These are phyloP conservation scores for Yamadazyma kitorensis DNA, from an alignment of 805 yeast genomes.

Conservation along the genomic window DNA sequence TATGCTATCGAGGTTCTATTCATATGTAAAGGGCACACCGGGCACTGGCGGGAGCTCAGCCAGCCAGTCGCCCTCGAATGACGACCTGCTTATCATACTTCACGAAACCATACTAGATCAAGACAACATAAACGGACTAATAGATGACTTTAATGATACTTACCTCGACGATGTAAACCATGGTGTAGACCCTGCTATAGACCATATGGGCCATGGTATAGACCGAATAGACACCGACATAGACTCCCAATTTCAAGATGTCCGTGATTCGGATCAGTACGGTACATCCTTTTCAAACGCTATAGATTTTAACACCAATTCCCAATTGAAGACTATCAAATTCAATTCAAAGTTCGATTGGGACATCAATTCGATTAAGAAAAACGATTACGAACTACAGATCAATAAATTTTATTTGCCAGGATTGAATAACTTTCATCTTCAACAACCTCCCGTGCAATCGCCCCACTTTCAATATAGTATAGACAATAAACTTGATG, in stretches of 20 bases:
- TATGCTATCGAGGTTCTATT: no score
- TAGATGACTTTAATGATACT: background rate
- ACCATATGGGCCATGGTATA: no score
- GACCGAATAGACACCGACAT: no score
- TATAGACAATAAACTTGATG: slow-evolving; percentile 11
- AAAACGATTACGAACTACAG: slow-evolving; percentile 9
- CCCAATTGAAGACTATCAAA: slow-evolving; percentile 8
- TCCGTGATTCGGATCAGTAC: no score
- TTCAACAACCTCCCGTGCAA: no score
- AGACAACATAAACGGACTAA: background rate
- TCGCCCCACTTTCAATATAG: no score
- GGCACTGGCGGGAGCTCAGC: no score
- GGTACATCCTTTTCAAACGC: slow-evolving; percentile 15
- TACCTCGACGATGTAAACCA: background rate
- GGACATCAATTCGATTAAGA: background rate
- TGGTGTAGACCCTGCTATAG: no score
- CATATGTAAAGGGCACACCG: no score
- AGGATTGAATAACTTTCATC: slow-evolving; percentile 6
- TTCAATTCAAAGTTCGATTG: slow-evolving; percentile 9
- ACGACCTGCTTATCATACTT: background rate
- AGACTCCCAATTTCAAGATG: no score
- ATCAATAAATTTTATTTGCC: slow-evolving; percentile 13
- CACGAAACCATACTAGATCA: background rate
- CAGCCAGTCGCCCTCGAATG: no score
- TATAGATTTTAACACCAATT: slow-evolving; percentile 7